Conservation (phyloP, 768 basidiomycete species). For the Amanita rimosa region DNA sequence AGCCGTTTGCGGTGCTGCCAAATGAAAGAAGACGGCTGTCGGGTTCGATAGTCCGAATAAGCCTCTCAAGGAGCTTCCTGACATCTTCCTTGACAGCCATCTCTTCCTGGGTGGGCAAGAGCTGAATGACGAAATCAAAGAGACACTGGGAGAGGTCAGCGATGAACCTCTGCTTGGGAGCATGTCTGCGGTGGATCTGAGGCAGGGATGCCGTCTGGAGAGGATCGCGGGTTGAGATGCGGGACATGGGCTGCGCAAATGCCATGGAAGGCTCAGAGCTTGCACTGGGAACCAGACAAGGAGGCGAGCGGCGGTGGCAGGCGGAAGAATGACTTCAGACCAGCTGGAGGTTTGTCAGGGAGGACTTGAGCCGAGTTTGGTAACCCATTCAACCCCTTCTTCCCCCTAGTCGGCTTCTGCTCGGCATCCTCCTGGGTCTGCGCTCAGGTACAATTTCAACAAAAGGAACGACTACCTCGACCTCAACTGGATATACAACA, state of each 20-base stretch:
- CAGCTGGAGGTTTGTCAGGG: conserved; percentile 3
- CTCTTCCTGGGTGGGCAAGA: conserved; percentile 84
- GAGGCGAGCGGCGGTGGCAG: neutral
- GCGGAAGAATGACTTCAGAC: neutral
- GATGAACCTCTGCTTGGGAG: conserved; percentile 53
- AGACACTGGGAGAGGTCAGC: conserved; percentile 81
- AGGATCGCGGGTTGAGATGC: conserved; percentile 1
- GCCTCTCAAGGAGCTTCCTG: conserved; percentile 84
- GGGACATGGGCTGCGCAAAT: neutral
- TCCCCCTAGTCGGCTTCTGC: neutral
- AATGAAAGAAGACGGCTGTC: conserved; percentile 86
- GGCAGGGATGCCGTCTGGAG: neutral
- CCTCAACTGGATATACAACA: too few species aligned
- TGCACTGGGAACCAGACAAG: neutral
- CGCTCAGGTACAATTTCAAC: too few species aligned
- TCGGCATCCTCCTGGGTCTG: neutral
- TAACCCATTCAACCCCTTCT: neutral
- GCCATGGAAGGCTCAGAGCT: conserved; percentile 1
- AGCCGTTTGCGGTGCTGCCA: conserved; percentile 94
- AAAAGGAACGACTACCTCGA: too few species aligned
- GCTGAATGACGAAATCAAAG: conserved; percentile 88
- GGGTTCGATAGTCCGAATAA: conserved; percentile 93
- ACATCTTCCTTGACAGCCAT: conserved; percentile 94
- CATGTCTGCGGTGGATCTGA: conserved; percentile 18
- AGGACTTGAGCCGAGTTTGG: neutral